Base-by-base conservation (phyloP, 495 filamentous ascomycete genomes). In the Aspergillus bertholletiae region DNA sequence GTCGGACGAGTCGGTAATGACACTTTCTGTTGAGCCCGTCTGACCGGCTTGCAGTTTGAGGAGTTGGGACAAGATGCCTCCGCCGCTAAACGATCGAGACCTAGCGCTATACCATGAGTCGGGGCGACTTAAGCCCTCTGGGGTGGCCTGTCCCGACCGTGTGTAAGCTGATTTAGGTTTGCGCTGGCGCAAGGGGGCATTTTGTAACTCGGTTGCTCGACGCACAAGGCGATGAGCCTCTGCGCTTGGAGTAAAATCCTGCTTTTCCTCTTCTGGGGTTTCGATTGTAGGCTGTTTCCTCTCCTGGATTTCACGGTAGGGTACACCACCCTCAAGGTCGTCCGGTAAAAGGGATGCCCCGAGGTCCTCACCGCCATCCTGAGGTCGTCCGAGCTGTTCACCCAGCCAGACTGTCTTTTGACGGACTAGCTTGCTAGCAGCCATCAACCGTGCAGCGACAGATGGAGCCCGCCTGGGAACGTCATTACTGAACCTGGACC, bases 171-270 rank as follows among this genome's bases (percentile, higher is more conserved):
- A 57, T 6, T 58, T 63, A 8, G 69, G 69, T 32, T 65, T 67
- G 26, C 70, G 71, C 40, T 64, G 71, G 27, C 65, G 64, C 46
- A 63, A 4, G 7, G 39, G 15, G 7, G 39, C 39, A 43, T 43
- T 62, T 34, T 69, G 62, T 22, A 45, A 54, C 61, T 64, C 60
- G 40, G 70, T 74, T 55, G 74, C 68, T n/a, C 61, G 68, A 49
- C 72, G 74, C 28, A 77, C 72, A 4, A 74, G 66, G 30, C 73
- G 72, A 61, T 77, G 73, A 4, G 73, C 74, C 54, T 75, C 74
- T 0, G 72, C 63, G 37, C 68, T 71, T 7, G 71, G 61, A 1
- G 67, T 53, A 4, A 67, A 58, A 43, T 66, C 58, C 13, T 62
- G 35, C n/a, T 66, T 60, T 8, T 66, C 63, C 0, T 23, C 43